These are phyloP conservation scores for Daldinia sp. DNA, from an alignment of 2,329 filamentous ascomycete species.

Conservation along the genomic window DNA sequence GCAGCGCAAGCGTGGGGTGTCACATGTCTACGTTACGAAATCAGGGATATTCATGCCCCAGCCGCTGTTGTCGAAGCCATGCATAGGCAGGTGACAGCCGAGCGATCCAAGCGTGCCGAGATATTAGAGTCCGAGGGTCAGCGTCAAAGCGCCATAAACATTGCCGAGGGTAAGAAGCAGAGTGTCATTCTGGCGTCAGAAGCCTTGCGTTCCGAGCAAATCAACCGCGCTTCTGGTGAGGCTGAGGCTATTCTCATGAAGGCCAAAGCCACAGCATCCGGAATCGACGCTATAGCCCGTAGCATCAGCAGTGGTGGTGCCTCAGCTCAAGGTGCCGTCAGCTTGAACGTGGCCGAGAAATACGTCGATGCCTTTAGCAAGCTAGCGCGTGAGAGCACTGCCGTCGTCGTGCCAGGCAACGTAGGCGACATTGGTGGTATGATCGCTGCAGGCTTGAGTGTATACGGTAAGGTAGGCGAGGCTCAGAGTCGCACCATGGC, in stretches of 20 bases:
- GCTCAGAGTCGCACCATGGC: constrained; percentile 76
- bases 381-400: constrained; percentile 93
- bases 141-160: constrained; percentile 97
- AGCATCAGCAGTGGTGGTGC: constrained; percentile 77
- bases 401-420: constrained; percentile 94
- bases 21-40: constrained; percentile 95
- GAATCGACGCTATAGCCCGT: constrained; percentile 85
- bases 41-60: constrained; percentile 96
- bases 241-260: constrained; percentile 90
- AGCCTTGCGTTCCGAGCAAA: constrained; percentile 86
- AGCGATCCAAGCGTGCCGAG: constrained; percentile 96
- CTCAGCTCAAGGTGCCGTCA: constrained; percentile 83
- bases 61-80: constrained; percentile 94
- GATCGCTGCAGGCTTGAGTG: constrained; percentile 94
- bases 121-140: constrained; percentile 98
- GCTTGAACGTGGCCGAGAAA: constrained; percentile 91
- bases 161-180: constrained; percentile 97
- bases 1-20: constrained; percentile 97
- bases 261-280: constrained; percentile 83
- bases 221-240: constrained; percentile 92
- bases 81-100: constrained; percentile 97
- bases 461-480: constrained; percentile 92
- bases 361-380: constrained; percentile 96
- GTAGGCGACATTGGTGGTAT: constrained; percentile 95
- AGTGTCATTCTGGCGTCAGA: constrained; percentile 96